A percentile compares a stretch with the other conserved stretches of the same genome.
phyloP scores from a whole-genome alignment of 2,329 filamentous ascomycete species.

The Teratosphaeria pseudoeucalypti region DNA sequence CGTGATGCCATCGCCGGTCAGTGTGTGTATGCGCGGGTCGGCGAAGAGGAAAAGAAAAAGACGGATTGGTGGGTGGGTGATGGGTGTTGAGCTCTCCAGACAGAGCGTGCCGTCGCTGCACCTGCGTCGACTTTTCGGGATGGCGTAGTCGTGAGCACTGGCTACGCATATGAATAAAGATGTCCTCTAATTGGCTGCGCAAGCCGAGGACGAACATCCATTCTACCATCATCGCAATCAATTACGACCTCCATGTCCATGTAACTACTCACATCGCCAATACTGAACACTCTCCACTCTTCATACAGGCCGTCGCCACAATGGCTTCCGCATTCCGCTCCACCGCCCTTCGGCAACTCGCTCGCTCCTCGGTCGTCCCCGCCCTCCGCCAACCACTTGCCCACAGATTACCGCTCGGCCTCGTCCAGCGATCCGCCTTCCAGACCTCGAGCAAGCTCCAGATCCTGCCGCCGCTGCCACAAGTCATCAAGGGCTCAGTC shows the following conservation, averaged over 20 bases:
- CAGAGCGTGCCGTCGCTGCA: not conserved
- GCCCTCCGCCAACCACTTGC: constrained; percentile 22
- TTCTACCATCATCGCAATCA: not conserved
- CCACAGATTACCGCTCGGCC: constrained; percentile 30
- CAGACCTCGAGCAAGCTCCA: constrained; percentile 67
- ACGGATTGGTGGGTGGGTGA: not conserved
- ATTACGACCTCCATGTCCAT: not conserved
- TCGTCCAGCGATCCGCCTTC: constrained; percentile 58
- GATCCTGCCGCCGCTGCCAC: constrained; percentile 75
- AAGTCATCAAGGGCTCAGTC: constrained; percentile 42
- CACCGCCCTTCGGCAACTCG: constrained; percentile 31
- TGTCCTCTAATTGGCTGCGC: not conserved
- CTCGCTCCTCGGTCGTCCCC: constrained; percentile 23
- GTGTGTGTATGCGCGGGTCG: not conserved
- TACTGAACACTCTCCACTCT: not conserved
- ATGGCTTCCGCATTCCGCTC: constrained; percentile 47
- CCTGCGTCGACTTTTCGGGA: not conserved
- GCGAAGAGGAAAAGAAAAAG: not conserved
- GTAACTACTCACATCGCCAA: not conserved
- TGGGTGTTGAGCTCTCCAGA: not conserved
- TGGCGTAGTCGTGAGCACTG: not conserved
- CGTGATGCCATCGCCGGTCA: constrained; percentile 71
- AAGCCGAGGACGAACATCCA: not conserved
- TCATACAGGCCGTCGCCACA: constrained; percentile 6
- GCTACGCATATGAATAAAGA: not conserved